Base-by-base conservation (phyloP, 495 filamentous ascomycete species). In the Neurospora sp. region DNA sequence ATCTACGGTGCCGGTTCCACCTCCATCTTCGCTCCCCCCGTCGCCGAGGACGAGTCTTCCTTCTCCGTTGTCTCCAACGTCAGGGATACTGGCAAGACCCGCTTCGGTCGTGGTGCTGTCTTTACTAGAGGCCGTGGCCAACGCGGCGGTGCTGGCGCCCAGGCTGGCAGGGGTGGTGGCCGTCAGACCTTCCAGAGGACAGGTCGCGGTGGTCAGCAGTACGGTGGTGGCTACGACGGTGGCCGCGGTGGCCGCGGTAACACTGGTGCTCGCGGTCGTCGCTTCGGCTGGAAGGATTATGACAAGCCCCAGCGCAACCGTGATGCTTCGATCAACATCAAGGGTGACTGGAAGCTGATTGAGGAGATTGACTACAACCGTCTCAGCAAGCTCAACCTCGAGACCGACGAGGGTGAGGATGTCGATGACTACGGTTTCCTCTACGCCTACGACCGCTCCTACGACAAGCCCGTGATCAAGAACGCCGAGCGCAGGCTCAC, bases 281-380 rank as follows among this genome's bases (percentile, higher is more conserved):
- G 96, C 69, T 98, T 97, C 79, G 96, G 96, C 79, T 98, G 96
- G 94, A 97, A 95, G 83, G 96, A 99, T 81, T 97, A 94, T 80
- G 96, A 99, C 84, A 99, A 98, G 89, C 96, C 96, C 42, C 90
- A 96, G 83, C 90, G 96, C 76, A 98, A 95, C 78, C 93, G 96
- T 72, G 96, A 99, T 85, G 90, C 95, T 9, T 97, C 93, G 39
- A 92, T 99, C 80, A 93, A 92, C 81, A 92, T 98, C 81, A 94
- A 94, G 82, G 87, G 94, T 20, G 94, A 97, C 78, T 99, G 96
- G 96, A 88, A 90, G 77, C 89, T 99, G 85, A 85, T 98, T 59
- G 96, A 99, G 84, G 96, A 99, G 86, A 97, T 99, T 81, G 96
- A 99, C 81, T 99, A 97, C 85, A 94, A 90, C 85, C 92, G 96